Evolutionary conservation across 176 grass and related monocot species (phyloP), one percentile per base, ranked within the genome.

Genomic region (Phyllostachys edulis): DNA sequence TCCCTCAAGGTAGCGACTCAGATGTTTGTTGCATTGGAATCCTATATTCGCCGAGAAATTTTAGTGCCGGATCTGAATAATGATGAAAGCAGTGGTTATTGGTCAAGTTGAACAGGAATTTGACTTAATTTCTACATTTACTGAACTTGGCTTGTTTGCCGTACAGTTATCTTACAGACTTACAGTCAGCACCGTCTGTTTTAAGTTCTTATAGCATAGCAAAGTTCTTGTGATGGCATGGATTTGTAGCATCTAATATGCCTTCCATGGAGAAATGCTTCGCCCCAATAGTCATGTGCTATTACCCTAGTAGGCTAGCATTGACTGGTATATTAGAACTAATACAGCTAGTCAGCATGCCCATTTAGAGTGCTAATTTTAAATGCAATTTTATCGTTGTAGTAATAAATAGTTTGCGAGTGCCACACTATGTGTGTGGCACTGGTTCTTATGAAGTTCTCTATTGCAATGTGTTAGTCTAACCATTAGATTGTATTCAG

Each of bases 1-100:
- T 78, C 96, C 96, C 0, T 85, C 89, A 81, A 98, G 91, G 96
- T 96, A 89, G 77, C n/a, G 41, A 61, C 73, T 75, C 36, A 44
- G 21, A 84, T 82, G 38, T 74, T 55, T 34, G 47, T 9, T 91
- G 10, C 44, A 63, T 79, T 67, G 68, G 5, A 12, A 38, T 63
- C 23, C 0, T 16, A 12, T 63, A 36, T 37, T 15, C 12, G 6
- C 37, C 0, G 18, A 34, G 2, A 68, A 69, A 57, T 42, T 80
- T 42, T 69, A 44, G 4, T 12, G 12, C 20, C 2, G 4, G 29
- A 69, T 78, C 21, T 79, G 50, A 36, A 37, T 27, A 67, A 6
- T 80, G 11, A 23, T 63, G 39, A 34, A 44, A 42, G 17, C 42
- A 44, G 7, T 44, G 49, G 79, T 57, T 82, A 21, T 24, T 70